phyloP scores from a whole-genome alignment of 2,329 filamentous ascomycete genomes.

The Incumbomyces delicatus region DNA sequence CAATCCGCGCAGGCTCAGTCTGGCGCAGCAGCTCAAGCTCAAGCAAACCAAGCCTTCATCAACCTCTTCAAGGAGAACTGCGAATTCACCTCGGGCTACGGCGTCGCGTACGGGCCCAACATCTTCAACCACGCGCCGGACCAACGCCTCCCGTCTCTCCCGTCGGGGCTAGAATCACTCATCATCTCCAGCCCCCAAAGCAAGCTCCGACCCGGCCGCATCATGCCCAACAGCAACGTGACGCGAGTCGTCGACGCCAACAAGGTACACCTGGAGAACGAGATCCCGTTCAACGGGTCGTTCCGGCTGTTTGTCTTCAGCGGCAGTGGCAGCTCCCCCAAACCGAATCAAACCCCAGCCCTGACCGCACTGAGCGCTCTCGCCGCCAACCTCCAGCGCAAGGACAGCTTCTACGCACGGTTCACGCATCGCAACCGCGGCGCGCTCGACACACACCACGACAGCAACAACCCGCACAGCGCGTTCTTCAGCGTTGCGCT shows the following conservation, averaged over 20 bases:
- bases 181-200: conserved; percentile 32
- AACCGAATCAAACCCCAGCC: conserved; percentile 37
- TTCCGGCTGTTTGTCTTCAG: conserved; percentile 81
- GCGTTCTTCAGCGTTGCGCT: conserved; percentile 71
- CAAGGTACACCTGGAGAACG: conserved; percentile 80
- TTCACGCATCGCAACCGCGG: conserved; percentile 53
- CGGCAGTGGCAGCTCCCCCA: conserved; percentile 53
- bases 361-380: conserved; percentile 65
- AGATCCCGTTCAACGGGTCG: conserved; percentile 77
- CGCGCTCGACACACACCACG: conserved; percentile 59
- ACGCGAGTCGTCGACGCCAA: conserved; percentile 84
- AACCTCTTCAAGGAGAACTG: conserved; percentile 84
- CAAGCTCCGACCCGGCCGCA: conserved; percentile 61
- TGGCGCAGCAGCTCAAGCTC: conserved; percentile 33
- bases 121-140: conserved; percentile 69
- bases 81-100: conserved; percentile 88
- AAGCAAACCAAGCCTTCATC: conserved; percentile 66
- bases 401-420: conserved; percentile 60
- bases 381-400: conserved; percentile 52
- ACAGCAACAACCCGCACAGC: conserved; percentile 76
- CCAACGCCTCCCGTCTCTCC: conserved; percentile 57
- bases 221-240: conserved; percentile 69
- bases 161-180: conserved; percentile 54
- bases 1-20: conserved; percentile 49
- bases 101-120: conserved; percentile 76